Percentiles rank a stretch among this genome's conserved stretches.
These are phyloP conservation scores for Penicillium sclerotigenum DNA, from an alignment of 2,329 filamentous ascomycete genomes.

Conservation along the genomic window DNA sequence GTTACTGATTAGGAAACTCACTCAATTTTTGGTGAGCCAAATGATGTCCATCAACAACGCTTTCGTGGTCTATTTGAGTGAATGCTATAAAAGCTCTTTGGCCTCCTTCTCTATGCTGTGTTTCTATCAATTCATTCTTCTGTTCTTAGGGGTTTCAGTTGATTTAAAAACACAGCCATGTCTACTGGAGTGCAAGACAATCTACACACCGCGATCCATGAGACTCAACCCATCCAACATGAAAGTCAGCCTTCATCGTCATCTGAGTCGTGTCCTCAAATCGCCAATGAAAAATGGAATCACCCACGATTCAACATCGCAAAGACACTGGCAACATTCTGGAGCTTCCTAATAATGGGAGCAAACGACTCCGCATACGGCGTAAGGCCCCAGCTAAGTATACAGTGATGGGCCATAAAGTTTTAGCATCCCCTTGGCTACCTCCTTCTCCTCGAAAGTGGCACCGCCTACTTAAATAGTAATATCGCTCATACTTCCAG, in stretches of 20 bases:
- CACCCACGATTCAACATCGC: constrained; percentile 38
- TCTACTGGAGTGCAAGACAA: neutral
- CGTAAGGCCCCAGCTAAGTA: constrained; percentile 21
- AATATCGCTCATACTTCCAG: too few species aligned
- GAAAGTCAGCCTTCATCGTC: neutral
- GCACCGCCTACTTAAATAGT: too few species aligned
- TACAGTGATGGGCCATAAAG: too few species aligned
- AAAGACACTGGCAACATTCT: constrained; percentile 52
- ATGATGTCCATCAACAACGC: neutral
- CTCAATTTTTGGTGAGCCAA: neutral
- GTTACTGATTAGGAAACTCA: neutral
- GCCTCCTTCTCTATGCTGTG: too few species aligned
- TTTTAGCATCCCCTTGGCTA: too few species aligned
- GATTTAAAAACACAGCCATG: neutral
- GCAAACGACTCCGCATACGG: constrained; percentile 57
- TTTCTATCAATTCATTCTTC: neutral
- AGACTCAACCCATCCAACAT: neutral
- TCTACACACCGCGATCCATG: neutral
- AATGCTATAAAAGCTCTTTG: neutral
- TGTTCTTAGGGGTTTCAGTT: neutral
- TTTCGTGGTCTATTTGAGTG: neutral
- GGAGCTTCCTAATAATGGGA: constrained; percentile 55
- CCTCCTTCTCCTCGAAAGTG: too few species aligned
- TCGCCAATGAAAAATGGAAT: constrained; percentile 11
- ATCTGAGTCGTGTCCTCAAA: neutral